Base-by-base conservation (phyloP, 2,329 filamentous ascomycete species). In the Sphaerulina musiva region DNA sequence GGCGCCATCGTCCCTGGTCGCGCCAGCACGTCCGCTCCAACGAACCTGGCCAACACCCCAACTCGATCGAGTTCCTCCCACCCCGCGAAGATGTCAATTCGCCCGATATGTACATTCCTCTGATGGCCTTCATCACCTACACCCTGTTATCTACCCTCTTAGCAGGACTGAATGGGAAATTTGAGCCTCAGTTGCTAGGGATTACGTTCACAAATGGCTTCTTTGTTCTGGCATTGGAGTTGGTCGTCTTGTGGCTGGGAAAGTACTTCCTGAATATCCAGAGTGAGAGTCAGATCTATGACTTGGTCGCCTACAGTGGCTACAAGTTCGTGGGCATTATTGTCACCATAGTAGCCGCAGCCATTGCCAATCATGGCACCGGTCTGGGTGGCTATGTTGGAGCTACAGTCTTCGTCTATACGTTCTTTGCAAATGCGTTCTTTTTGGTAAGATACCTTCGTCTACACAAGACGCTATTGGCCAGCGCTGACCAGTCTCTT, bases 281-380 rank as follows among this genome's bases (percentile, higher is more conserved):
- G 64, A 95, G 93, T 69, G 89, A 95, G 62, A 93, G 87, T 12
- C 93, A 97, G 70, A 81, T 97, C 49, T 81, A 97, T 55, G 93
- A 98, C 66, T 74, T 98, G 48, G 86, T 98, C 51, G 95, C 95
- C 4, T 98, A 98, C 74, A 92, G 87, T 2, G 95, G 95, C 17
- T 98, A 98, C 76, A 98, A 98, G 72, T 98, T 98, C 67, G 92
- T 98, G 29, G 93, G 92, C 32, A 90, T 96, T 63, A 98, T 98
- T 57, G 80, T 88, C 47, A 96, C 91, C 0, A 83, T 97, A 58
- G 80, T 87, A 10, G 74, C 92, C 14, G 85, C 88, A 12, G 88
- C 95, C 71, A 78, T 89, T 12, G 73, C 88, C 60, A 95, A 86
- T 53, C 83, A 84, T 10, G 86, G 90, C 43, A 82, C 84, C 65